Evolutionary conservation across 495 filamentous ascomycete genomes (phyloP), one percentile per base, ranked within the genome.

Genomic region (Neurospora africana): DNA sequence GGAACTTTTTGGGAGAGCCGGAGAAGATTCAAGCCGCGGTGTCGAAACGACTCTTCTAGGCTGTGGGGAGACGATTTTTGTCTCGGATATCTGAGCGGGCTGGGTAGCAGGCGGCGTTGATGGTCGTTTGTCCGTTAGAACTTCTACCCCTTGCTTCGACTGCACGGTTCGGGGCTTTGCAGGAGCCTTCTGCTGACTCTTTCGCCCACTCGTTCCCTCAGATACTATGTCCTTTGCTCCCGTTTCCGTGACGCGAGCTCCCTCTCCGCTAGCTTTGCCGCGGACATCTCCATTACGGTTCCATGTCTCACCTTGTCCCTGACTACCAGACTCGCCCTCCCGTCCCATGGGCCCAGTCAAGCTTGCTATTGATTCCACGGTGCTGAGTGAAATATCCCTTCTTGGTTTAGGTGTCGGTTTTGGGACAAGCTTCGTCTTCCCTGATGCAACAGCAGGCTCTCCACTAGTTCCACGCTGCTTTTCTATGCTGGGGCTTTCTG

Each of bases 51-150:
- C 30, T 36, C 74, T 76, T 67, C 30, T 72, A 6, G 76, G 73
- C 30, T 72, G 71, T 27, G 79, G 74, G 2, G 76, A 77, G n/a
- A 73, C 44, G 10, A 78, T 43, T 23, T 76, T 71, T n/a, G 73
- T 70, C 3, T 58, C 23, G 19, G 69, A 13, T 27, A 37, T 35
- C 17, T 68, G 69, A 21, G 39, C 30, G 38, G 15, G 27, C n/a
- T 30, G 70, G 7, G 53, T 6, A 65, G 33, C 27, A 33, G 53
- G 33, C 3, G 73, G 72, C 23, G 77, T 75, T 27, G 44, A 68
- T 33, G 71, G 43, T 19, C 70, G 72, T 17, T 30, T 68, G 15
- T 39, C 40, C 27, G 43, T n/a, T 19, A 23, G 71, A 68, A 53
- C 67, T n/a, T 37, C 21, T 11, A 65, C 15, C 53, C 53, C 6